A percentile compares a stretch with the other conserved stretches of the same genome.
These are phyloP conservation scores for Lithospermum erythrorhizon DNA, from an alignment of 257 asterid species.

Conservation along the genomic window DNA sequence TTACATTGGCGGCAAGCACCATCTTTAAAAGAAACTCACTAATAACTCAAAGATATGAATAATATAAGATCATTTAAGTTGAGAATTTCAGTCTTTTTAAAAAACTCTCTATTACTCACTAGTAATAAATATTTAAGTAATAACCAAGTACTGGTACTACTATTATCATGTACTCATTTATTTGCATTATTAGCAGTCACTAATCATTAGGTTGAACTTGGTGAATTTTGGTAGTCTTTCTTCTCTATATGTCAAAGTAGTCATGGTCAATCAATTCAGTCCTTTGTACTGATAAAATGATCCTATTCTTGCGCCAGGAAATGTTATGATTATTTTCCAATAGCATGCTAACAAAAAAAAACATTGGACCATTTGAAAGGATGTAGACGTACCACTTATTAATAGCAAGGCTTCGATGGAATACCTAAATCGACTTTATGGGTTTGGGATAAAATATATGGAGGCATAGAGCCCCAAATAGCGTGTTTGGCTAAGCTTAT, in stretches of 20 bases:
- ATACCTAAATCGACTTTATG: neutral
- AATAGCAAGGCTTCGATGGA: neutral
- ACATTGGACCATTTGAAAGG: neutral
- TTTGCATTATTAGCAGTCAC: neutral
- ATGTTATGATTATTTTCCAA: neutral
- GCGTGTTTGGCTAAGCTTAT: too few species aligned
- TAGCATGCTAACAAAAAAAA: neutral
- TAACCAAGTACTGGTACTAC: neutral
- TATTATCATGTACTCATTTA: neutral
- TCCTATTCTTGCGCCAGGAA: neutral
- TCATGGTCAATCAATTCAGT: neutral
- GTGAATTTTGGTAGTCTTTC: too few species aligned
- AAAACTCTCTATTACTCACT: too few species aligned
- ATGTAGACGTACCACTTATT: slow-evolving; percentile 1
- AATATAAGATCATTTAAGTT: too few species aligned
- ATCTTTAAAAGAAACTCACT: too few species aligned
- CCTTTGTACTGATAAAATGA: neutral
- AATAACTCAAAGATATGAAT: too few species aligned
- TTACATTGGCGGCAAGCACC: too few species aligned
- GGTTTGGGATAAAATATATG: neutral
- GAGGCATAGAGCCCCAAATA: neutral
- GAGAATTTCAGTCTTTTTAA: too few species aligned
- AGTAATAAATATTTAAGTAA: too few species aligned
- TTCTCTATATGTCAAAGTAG: neutral
- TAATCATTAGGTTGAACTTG: too few species aligned